Evolutionary conservation across 1,139 yeast genomes (phyloP).

Genomic region (Yamadazyma spencermartinsiae): DNA sequence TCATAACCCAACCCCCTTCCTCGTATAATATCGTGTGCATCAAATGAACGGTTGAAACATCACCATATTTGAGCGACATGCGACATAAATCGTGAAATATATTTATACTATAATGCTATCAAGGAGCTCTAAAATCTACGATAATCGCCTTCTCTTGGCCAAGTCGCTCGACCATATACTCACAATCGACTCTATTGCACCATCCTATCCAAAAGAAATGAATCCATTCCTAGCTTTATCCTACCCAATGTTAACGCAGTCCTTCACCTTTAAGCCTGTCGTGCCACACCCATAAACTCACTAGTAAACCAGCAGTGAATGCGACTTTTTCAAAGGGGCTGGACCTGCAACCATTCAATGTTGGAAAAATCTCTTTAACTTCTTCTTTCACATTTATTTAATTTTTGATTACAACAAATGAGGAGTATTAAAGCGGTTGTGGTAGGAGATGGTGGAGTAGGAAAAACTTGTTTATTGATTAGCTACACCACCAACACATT

Average conservation of each 20-base stretch:
- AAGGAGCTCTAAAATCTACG: too few relatives aligned
- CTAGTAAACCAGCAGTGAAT: background rate
- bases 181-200: too few relatives aligned
- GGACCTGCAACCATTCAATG: background rate
- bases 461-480: slow-evolving; percentile 85
- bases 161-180: too few relatives aligned
- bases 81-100: too few relatives aligned
- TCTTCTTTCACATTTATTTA: too few relatives aligned
- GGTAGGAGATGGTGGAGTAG: slow-evolving; percentile 97
- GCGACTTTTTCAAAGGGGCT: background rate
- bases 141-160: too few relatives aligned
- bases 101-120: too few relatives aligned
- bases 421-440: slow-evolving; percentile 94
- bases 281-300: background rate
- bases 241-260: background rate
- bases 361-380: background rate
- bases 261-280: background rate
- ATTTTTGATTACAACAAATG: slow-evolving; percentile 44
- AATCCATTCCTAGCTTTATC: background rate
- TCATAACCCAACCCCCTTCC: too few relatives aligned
- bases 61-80: too few relatives aligned
- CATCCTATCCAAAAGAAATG: background rate
- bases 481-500: slow-evolving; percentile 92
- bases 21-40: background rate
- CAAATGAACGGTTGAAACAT: background rate